Percentiles rank a stretch among this genome's conserved stretches.
These are phyloP conservation scores for Umbelopsis vinacea DNA, from an alignment of 192 early-diverging fungal genomes.

Conservation along the genomic window DNA sequence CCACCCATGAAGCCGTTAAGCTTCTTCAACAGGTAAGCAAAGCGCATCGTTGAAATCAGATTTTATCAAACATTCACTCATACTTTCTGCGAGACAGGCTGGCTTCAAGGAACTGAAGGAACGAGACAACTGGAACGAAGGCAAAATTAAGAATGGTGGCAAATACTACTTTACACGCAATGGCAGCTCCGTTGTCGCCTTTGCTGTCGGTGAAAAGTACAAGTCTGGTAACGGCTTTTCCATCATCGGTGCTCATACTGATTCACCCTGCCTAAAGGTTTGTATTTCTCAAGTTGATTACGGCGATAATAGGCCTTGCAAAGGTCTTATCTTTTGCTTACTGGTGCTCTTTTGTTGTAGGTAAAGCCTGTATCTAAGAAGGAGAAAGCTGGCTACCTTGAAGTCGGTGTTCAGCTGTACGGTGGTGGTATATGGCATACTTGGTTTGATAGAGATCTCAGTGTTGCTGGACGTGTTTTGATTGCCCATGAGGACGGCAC, in stretches of 20 bases:
- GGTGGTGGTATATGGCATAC: slow-evolving; percentile 99
- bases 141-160: slow-evolving; percentile 70
- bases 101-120: slow-evolving; percentile 92
- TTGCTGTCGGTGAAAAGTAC: slow-evolving; percentile 91
- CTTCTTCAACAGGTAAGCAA: slow-evolving; percentile 57
- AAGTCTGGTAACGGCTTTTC: slow-evolving; percentile 84
- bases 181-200: slow-evolving; percentile 83
- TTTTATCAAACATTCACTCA: not conserved
- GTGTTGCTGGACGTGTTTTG: slow-evolving; percentile 92
- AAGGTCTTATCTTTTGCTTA: not conserved
- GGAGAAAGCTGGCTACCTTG: slow-evolving; percentile 80
- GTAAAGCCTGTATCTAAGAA: slow-evolving; percentile 97
- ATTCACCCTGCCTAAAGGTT: slow-evolving; percentile 95
- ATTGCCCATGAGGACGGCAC: slow-evolving; percentile 73
- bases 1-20: slow-evolving; percentile 76
- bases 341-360: slow-evolving; percentile 37
- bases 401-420: slow-evolving; percentile 91
- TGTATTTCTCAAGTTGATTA: not conserved
- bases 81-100: slow-evolving; percentile 33
- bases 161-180: slow-evolving; percentile 99
- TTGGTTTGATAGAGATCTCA: slow-evolving; percentile 99
- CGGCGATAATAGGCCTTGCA: too few relatives aligned
- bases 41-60: not conserved
- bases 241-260: slow-evolving; percentile 95
- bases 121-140: slow-evolving; percentile 73